Percentiles rank a stretch among this genome's conserved stretches.
These are phyloP conservation scores for Xylogone sp. DNA, from an alignment of 2,329 filamentous ascomycete species.

Conservation along the genomic window DNA sequence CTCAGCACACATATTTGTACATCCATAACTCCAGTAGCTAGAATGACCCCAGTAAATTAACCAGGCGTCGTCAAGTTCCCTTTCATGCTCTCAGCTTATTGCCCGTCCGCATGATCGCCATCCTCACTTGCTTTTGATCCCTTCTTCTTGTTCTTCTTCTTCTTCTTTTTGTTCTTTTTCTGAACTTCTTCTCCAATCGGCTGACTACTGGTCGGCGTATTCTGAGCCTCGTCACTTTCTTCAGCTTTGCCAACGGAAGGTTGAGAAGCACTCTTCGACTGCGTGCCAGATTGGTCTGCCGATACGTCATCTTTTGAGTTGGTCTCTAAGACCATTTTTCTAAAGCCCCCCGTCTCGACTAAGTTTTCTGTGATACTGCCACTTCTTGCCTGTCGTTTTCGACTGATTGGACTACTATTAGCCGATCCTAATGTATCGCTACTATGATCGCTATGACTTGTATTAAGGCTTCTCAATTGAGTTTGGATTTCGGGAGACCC, in stretches of 20 bases:
- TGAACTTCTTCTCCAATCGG: constrained; percentile 17
- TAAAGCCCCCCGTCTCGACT: constrained; percentile 69
- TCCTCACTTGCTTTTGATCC: constrained; percentile 8
- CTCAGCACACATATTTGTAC: background rate
- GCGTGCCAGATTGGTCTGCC: background rate
- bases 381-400: constrained; percentile 53
- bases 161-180: constrained; percentile 21
- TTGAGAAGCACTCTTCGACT: background rate
- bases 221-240: background rate
- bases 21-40: background rate
- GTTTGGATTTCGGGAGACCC: background rate
- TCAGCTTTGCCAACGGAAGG: background rate
- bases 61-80: background rate
- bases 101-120: background rate
- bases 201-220: background rate
- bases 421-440: constrained; percentile 25
- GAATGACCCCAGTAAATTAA: background rate
- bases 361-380: constrained; percentile 78
- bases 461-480: constrained; percentile 1
- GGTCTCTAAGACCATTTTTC: constrained; percentile 72
- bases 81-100: background rate
- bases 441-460: constrained; percentile 17
- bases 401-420: constrained; percentile 29
- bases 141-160: constrained; percentile 23
- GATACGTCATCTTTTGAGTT: constrained; percentile 19